Evolutionary conservation across 495 filamentous ascomycete genomes (phyloP).

Genomic region (Staphylotrichum longicolle): DNA sequence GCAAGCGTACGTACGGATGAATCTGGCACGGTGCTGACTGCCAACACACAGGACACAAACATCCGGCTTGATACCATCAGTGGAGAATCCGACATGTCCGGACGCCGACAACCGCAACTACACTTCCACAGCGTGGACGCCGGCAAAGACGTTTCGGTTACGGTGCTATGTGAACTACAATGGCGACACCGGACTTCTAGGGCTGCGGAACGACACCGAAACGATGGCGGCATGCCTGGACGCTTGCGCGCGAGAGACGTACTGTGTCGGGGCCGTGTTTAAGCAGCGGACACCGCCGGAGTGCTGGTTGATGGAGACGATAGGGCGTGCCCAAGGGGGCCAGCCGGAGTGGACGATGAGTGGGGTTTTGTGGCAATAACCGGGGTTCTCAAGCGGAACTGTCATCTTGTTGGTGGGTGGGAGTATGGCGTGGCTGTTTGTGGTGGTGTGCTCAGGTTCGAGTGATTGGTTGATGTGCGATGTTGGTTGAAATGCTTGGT

Average conservation of each 20-base stretch:
- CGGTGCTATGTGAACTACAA: constrained; percentile 21
- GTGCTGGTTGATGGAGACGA: constrained; percentile 27
- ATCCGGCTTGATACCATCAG: too few species aligned
- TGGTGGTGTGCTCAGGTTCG: too few species aligned
- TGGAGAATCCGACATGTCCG: constrained; percentile 17
- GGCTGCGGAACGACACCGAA: neutral
- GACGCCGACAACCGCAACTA: constrained; percentile 21
- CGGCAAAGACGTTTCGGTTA: constrained; percentile 14
- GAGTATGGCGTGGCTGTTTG: too few species aligned
- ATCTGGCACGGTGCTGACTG: neutral
- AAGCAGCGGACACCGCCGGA: neutral
- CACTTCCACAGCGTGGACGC: constrained; percentile 4
- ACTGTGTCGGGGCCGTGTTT: constrained; percentile 26
- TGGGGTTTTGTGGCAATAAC: constrained; percentile 18
- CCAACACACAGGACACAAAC: neutral
- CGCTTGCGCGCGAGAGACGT: constrained; percentile 16
- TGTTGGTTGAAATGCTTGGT: too few species aligned
- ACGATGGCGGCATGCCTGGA: constrained; percentile 23
- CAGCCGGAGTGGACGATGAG: constrained; percentile 6
- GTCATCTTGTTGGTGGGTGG: too few species aligned
- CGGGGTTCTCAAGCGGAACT: too few species aligned
- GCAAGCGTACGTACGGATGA: too few species aligned
- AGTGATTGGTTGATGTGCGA: too few species aligned
- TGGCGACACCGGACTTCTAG: constrained; percentile 21
- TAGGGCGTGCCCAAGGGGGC: neutral